Evolutionary conservation across 2,329 filamentous ascomycete species (phyloP).

Genomic region (Talaromyces piceae): DNA sequence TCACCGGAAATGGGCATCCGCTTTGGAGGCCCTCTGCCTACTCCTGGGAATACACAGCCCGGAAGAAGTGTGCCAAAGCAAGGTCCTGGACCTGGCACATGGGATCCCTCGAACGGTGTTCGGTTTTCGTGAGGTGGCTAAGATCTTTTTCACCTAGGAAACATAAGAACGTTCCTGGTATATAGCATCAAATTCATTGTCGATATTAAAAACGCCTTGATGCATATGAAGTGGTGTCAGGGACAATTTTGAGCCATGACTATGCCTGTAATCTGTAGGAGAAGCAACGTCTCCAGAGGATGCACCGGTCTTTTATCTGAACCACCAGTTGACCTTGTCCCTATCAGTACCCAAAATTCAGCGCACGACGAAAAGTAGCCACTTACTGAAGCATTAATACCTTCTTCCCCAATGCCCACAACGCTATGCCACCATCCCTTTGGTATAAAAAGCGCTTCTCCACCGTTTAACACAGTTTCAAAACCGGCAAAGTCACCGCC

Average conservation of each 20-base stretch:
- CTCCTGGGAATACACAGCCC: conserved; percentile 9
- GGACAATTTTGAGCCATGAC: not conserved
- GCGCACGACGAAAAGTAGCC: not conserved
- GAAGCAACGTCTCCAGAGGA: not conserved
- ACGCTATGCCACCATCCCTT: conserved; percentile 85
- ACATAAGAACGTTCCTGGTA: not conserved
- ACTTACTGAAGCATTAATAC: conserved; percentile 53
- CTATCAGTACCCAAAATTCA: conserved; percentile 9
- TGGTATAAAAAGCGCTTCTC: conserved; percentile 71
- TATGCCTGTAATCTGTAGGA: not conserved
- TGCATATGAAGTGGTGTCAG: not conserved
- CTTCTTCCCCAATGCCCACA: conserved; percentile 52
- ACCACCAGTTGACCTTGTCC: conserved; percentile 70
- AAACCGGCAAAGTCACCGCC: conserved; percentile 19
- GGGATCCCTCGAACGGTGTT: conserved; percentile 11
- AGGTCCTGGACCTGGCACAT: conserved; percentile 1
- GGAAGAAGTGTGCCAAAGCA: not conserved
- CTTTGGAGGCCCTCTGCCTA: conserved; percentile 45
- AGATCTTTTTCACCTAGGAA: not conserved
- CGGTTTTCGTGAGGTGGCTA: conserved; percentile 6
- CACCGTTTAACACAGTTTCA: conserved; percentile 54
- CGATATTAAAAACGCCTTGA: not conserved
- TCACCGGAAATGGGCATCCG: conserved; percentile 73
- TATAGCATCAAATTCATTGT: not conserved
- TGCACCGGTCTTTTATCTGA: conserved; percentile 37